These are phyloP conservation scores for Fusarium sp. DNA, from an alignment of 2,329 filamentous ascomycete genomes.

Conservation along the genomic window DNA sequence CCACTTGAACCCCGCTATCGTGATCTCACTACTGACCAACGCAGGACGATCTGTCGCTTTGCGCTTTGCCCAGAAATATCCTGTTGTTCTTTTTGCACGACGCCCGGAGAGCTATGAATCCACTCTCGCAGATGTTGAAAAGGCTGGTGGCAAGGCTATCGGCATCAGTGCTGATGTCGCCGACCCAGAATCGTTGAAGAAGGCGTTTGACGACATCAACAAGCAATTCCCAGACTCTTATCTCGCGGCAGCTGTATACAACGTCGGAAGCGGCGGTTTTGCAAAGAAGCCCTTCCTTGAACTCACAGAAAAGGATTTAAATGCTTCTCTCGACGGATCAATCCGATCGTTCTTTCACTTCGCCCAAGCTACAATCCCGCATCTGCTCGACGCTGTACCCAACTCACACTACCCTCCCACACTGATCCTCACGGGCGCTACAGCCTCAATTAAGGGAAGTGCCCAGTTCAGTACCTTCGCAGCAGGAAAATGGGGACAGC, in stretches of 20 bases:
- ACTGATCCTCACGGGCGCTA: conserved; percentile 88
- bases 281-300: conserved; percentile 69
- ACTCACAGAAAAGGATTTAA: conserved; percentile 61
- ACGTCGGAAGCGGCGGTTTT: conserved; percentile 66
- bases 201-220: conserved; percentile 71
- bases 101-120: conserved; percentile 71
- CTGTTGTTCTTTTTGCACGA: conserved; percentile 80
- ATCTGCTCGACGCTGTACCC: conserved; percentile 71
- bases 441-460: conserved; percentile 79
- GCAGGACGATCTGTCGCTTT: conserved; percentile 62
- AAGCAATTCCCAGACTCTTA: conserved; percentile 66
- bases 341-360: conserved; percentile 79
- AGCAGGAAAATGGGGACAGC: conserved; percentile 81
- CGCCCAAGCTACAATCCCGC: conserved; percentile 75
- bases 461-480: conserved; percentile 78
- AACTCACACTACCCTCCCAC: conserved; percentile 73
- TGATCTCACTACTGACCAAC: not conserved
- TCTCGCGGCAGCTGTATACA: conserved; percentile 76
- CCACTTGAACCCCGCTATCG: not conserved
- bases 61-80: conserved; percentile 72
- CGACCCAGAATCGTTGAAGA: conserved; percentile 60
- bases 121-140: conserved; percentile 76
- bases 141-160: conserved; percentile 73
- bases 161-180: conserved; percentile 68
- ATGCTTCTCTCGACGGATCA: conserved; percentile 57